Evolutionary conservation across 805 yeast genomes (phyloP), one percentile per base, ranked within the genome.

Genomic region (Ogataea sp.): DNA sequence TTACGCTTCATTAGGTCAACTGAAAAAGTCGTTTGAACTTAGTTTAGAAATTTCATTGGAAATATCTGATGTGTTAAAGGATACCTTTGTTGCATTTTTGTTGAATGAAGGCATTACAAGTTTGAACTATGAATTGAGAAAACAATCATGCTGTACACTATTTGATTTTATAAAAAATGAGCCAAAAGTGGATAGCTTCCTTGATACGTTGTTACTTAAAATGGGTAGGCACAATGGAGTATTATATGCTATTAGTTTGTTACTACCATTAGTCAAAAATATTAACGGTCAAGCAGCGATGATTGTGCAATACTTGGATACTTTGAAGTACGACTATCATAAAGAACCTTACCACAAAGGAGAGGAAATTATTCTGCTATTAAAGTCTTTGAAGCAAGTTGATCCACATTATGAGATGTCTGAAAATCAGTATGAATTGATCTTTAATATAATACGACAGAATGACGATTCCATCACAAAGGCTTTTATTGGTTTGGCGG

Each of bases 1-100:
- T 41, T 77, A 62, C 46, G 58, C 68, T 35, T 55, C 63, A 6
- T 53, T 78, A 11, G 75, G 78, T 5, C 62, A 68, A 40, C 43
- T 70, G 37, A 39, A 58, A 33, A 39, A 62, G 43, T 56, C 81
- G 3, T 78, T 58, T 27, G 37, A 20, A 2, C 26, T 53, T 15
- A 38, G 54, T 32, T n/a, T 46, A 23, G 27, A 20, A 3, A 43
- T 58, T 7, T 31, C 39, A 2, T 6, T 33, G 6, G 21, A 32
- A 6, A 11, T 56, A 3, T 44, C 44, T 21, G 48, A 45, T 1
- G 20, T 46, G 14, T 31, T 64, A 39, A 32, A 29, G 14, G 33
- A 36, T 0, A 43, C 56, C 0, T 67, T 72, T 40, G 28, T 61
- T 1, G 53, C 52, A 1, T 56, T 56, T 37, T 46, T 75, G 6